Percentiles rank a stretch among this genome's conserved stretches.
phyloP scores from a whole-genome alignment of 73 alveolate genomes.

The Paramecium biaurelia region DNA sequence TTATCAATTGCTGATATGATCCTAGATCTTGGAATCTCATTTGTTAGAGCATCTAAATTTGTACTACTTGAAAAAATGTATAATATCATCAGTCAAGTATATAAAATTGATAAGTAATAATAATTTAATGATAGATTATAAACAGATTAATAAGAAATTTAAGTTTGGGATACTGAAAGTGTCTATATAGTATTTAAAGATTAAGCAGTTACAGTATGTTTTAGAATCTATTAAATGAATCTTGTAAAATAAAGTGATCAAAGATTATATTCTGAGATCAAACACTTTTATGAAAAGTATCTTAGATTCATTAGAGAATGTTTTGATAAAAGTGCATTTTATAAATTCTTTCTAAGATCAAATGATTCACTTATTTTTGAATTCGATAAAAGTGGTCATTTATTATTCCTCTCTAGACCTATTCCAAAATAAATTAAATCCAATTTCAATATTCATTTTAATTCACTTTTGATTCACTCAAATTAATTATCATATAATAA shows the following conservation, averaged over 20 bases:
- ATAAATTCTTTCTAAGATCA: slow-evolving; percentile 45
- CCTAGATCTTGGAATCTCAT: slow-evolving; percentile 27
- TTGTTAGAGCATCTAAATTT: slow-evolving; percentile 34
- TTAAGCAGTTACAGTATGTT: neutral
- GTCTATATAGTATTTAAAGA: neutral
- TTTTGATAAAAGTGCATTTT: slow-evolving; percentile 43
- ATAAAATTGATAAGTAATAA: slow-evolving; percentile 11
- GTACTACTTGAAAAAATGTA: neutral
- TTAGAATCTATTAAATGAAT: slow-evolving; percentile 21
- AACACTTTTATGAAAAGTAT: slow-evolving; percentile 7
- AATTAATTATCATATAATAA: slow-evolving; percentile 14
- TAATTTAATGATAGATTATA: neutral
- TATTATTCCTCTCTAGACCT: slow-evolving; percentile 24
- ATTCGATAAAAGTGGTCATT: slow-evolving; percentile 48
- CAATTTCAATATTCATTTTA: neutral
- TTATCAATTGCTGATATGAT: slow-evolving; percentile 45
- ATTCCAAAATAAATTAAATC: neutral
- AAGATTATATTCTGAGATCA: slow-evolving; percentile 17
- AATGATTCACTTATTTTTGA: slow-evolving; percentile 43
- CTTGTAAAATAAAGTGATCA: neutral
- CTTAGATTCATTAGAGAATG: slow-evolving; percentile 13
- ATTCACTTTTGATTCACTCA: neutral
- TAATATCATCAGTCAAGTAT: neutral
- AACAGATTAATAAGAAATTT: neutral
- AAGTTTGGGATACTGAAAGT: neutral